Base-by-base conservation (phyloP, 805 yeast genomes). In the Myxozyma sirexii region DNA sequence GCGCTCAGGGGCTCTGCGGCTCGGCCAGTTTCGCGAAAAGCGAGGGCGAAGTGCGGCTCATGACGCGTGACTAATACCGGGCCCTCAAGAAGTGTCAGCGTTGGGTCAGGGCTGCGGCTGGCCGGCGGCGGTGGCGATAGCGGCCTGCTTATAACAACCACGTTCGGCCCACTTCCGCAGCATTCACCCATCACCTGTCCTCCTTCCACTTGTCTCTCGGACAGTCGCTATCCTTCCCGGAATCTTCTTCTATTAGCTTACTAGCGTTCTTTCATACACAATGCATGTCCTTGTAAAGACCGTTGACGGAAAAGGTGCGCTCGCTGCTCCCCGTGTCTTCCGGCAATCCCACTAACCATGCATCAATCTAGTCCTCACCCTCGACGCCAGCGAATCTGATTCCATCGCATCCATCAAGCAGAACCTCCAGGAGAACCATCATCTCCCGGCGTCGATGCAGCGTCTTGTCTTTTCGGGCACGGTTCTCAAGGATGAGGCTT, bases 401-500 rank as follows among this genome's bases (percentile, higher is more conserved):
- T 44, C 62, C 35, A 41, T 62, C 45, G 33, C 47, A 8, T 4
- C 53, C 13, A 48, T 62, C 49, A 62, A 62, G 62, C 51, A 27
- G n/a, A 17, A 52, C 12, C 43, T 62, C 42, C 47, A 61, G 54
- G 50, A 41, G 26, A 17, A 21, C 6, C 52, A 54, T 15, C 60
- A 46, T 49, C 50, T 62, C 41, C 66, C 66, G 21, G 42, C 54
- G 27, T 43, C 59, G 35, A 45, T 57, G 59, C 66, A 62, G 61
- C 64, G 66, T 7, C 59, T 62, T n/a, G 87, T 87, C 77, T 87
- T 86, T 70, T 91, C 91, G 70, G 94, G 93, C 84, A 85, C 86
- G 78, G 93, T 87, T 77, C 82, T 87, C 75, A 91, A 86, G 77
- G 93, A 87, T 69, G 92, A 91, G 67, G 84, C 93, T 83, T 86